These are phyloP conservation scores for Sanghuangporus sanghuang DNA, from an alignment of 1,284 basidiomycete genomes.

Conservation along the genomic window DNA sequence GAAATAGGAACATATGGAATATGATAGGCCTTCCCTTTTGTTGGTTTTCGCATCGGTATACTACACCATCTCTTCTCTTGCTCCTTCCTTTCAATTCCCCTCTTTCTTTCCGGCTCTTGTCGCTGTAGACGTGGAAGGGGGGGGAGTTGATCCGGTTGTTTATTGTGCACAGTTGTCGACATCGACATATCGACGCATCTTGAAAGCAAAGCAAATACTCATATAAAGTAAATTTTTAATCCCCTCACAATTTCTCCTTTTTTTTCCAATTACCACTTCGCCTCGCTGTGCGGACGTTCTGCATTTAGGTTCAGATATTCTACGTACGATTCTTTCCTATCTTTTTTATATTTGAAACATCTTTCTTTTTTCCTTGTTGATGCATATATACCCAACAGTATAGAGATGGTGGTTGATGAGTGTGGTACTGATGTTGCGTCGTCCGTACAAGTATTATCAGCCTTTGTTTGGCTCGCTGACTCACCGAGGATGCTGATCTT, in stretches of 20 bases:
- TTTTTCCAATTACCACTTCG: neutral
- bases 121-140: neutral
- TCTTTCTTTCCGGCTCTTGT: neutral
- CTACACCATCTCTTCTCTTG: neutral
- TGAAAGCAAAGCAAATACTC: too few species aligned
- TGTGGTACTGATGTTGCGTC: too few species aligned
- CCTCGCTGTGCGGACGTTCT: neutral
- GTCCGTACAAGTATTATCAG: too few species aligned
- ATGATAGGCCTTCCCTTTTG: neutral
- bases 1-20: neutral
- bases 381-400: too few species aligned
- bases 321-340: neutral
- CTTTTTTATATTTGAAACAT: neutral
- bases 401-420: too few species aligned
- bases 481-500: too few species aligned
- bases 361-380: too few species aligned
- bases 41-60: neutral
- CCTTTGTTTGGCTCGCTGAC: too few species aligned
- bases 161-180: neutral
- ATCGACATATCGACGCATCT: neutral
- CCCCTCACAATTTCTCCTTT: neutral
- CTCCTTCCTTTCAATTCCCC: neutral
- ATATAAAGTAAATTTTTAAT: too few species aligned
- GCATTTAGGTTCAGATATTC: too few species aligned
- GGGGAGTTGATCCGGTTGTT: neutral